phyloP scores from a whole-genome alignment of 192 early-diverging fungal genomes.

The Rhizophagus prolifer region DNA sequence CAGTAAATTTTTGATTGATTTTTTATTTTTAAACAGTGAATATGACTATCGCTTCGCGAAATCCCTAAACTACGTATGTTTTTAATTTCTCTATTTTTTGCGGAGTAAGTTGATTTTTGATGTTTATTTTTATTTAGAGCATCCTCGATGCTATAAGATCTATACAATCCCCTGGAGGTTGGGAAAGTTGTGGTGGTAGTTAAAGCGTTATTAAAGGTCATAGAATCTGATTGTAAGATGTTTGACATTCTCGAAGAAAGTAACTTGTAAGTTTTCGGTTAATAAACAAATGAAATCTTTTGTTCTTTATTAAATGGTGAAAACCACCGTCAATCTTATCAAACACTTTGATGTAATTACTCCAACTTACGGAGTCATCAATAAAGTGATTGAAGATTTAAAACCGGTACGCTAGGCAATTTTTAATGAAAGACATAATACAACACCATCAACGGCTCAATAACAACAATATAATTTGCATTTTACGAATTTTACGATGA shows the following conservation, averaged over 20 bases:
- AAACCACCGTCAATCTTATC: slow-evolving; percentile 56
- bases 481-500: too few relatives aligned
- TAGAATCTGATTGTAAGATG: slow-evolving; percentile 76
- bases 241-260: slow-evolving; percentile 64
- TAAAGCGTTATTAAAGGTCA: slow-evolving; percentile 65
- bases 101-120: too few relatives aligned
- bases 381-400: slow-evolving; percentile 61
- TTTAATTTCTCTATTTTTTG: not conserved
- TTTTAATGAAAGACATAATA: too few relatives aligned
- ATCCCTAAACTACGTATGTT: slow-evolving; percentile 26
- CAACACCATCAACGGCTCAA: too few relatives aligned
- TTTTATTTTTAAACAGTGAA: not conserved
- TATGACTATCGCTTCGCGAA: slow-evolving; percentile 23
- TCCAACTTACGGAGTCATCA: slow-evolving; percentile 61
- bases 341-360: slow-evolving; percentile 57
- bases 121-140: slow-evolving; percentile 32
- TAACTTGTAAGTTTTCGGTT: slow-evolving; percentile 54
- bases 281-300: not conserved
- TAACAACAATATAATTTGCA: too few relatives aligned
- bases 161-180: slow-evolving; percentile 67
- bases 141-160: slow-evolving; percentile 75
- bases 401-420: slow-evolving; percentile 59
- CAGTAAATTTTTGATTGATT: too few relatives aligned
- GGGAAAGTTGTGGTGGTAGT: slow-evolving; percentile 87
- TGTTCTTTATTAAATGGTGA: slow-evolving; percentile 56